Conservation (phyloP, 139 green algal genomes). For the Haematococcus sp. region DNA sequence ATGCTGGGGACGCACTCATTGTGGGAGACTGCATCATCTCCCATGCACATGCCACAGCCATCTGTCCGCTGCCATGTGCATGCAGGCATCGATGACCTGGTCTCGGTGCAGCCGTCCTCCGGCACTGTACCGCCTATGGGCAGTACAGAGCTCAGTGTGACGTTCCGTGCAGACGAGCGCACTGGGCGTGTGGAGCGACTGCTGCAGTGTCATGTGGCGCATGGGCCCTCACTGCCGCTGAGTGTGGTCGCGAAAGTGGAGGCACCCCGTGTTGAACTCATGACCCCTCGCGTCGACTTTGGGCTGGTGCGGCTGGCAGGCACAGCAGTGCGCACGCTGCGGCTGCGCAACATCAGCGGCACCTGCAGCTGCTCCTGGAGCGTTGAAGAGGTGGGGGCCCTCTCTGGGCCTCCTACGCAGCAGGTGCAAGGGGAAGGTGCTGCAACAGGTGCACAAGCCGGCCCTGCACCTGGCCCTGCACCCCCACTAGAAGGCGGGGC, state of each 20-base stretch:
- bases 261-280: slow-evolving; percentile 1
- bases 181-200: background rate
- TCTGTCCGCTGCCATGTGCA: too few species aligned
- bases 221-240: slow-evolving; percentile 7
- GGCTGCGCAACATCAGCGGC: slow-evolving; percentile 28
- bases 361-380: slow-evolving; percentile 29
- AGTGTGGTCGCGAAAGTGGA: background rate
- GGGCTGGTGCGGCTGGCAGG: slow-evolving; percentile 28
- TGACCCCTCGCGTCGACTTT: slow-evolving; percentile 31
- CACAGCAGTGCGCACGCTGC: slow-evolving; percentile 9
- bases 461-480: too few species aligned
- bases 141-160: background rate
- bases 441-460: too few species aligned
- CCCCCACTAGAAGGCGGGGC: too few species aligned
- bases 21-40: too few species aligned
- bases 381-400: slow-evolving; percentile 20
- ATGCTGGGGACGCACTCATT: too few species aligned
- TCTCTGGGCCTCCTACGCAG: too few species aligned
- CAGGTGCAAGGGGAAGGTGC: too few species aligned
- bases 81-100: background rate
- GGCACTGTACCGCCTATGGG: background rate
- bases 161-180: background rate
- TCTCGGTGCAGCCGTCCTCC: background rate
- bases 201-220: slow-evolving; percentile 4
- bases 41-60: too few species aligned